A percentile compares a stretch with the other conserved stretches of the same genome.
phyloP scores from a whole-genome alignment of 2,329 filamentous ascomycete genomes.

The Chrysoporthe cubensis region DNA sequence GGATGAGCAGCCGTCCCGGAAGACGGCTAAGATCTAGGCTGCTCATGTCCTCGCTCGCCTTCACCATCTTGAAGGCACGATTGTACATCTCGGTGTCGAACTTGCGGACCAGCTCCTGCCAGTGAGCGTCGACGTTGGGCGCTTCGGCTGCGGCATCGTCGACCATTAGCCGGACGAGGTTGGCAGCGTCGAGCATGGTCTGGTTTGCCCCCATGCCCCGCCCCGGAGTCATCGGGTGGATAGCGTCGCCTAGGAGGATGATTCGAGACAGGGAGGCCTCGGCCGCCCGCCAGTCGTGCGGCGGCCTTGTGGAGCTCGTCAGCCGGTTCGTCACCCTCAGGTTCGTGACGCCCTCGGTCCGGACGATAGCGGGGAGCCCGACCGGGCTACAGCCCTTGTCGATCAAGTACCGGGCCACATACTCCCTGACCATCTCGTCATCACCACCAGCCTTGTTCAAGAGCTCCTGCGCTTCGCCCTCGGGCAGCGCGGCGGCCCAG shows the following conservation, averaged over 20 bases:
- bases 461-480: neutral
- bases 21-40: neutral
- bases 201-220: slow-evolving; percentile 6
- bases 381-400: neutral
- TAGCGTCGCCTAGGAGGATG: neutral
- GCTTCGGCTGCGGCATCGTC: neutral
- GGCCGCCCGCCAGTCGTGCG: neutral
- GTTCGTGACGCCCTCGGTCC: neutral
- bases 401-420: neutral
- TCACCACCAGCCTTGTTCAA: neutral
- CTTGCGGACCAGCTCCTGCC: neutral
- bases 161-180: neutral
- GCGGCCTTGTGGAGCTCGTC: neutral
- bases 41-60: slow-evolving; percentile 11
- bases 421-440: neutral
- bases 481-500: neutral
- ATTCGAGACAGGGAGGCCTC: neutral
- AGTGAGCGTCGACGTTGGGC: neutral
- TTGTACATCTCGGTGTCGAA: slow-evolving; percentile 3
- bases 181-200: neutral
- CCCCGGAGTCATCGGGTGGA: slow-evolving; percentile 7
- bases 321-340: slow-evolving; percentile 1
- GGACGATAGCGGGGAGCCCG: neutral
- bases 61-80: slow-evolving; percentile 4
- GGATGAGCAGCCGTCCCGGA: neutral